These are phyloP conservation scores for Penicillium sp. DNA, from an alignment of 2,329 filamentous ascomycete genomes.

Conservation along the genomic window DNA sequence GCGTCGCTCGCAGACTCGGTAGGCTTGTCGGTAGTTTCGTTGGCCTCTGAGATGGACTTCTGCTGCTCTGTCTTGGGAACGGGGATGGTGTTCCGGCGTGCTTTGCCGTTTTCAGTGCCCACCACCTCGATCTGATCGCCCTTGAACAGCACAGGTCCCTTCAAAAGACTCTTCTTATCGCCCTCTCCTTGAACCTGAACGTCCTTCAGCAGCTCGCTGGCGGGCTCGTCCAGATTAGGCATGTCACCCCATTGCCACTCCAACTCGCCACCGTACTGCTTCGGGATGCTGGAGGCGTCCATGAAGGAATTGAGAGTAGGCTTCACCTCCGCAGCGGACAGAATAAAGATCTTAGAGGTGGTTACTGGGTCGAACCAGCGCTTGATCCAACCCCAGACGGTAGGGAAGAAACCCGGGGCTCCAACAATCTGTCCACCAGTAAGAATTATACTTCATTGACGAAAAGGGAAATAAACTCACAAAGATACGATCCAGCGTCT, in stretches of 20 bases:
- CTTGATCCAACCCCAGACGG: slow-evolving; percentile 90
- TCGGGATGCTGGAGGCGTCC: slow-evolving; percentile 78
- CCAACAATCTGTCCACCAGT: slow-evolving; percentile 67
- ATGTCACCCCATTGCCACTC: slow-evolving; percentile 78
- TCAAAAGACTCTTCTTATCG: slow-evolving; percentile 30
- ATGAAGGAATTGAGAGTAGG: slow-evolving; percentile 79
- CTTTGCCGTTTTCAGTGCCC: slow-evolving; percentile 36
- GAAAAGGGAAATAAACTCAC: slow-evolving; percentile 37
- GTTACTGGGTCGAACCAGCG: slow-evolving; percentile 94
- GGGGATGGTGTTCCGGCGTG: slow-evolving; percentile 28
- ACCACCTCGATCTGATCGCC: slow-evolving; percentile 34
- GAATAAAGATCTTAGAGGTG: slow-evolving; percentile 93
- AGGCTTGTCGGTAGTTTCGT: not conserved
- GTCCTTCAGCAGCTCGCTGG: slow-evolving; percentile 33
- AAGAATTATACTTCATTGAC: not conserved
- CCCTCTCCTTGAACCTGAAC: slow-evolving; percentile 25
- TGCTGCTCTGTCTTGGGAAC: slow-evolving; percentile 15
- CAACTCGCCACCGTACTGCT: slow-evolving; percentile 82
- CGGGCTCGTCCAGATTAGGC: slow-evolving; percentile 64
- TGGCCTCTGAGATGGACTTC: not conserved
- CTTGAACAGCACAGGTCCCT: slow-evolving; percentile 38
- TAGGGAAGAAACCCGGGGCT: slow-evolving; percentile 86
- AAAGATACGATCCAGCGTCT: slow-evolving; percentile 83
- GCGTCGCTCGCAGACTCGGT: not conserved
- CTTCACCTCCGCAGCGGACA: slow-evolving; percentile 70